Base-by-base conservation (phyloP, 208 protist species). In the Leishmania guyanensis region DNA sequence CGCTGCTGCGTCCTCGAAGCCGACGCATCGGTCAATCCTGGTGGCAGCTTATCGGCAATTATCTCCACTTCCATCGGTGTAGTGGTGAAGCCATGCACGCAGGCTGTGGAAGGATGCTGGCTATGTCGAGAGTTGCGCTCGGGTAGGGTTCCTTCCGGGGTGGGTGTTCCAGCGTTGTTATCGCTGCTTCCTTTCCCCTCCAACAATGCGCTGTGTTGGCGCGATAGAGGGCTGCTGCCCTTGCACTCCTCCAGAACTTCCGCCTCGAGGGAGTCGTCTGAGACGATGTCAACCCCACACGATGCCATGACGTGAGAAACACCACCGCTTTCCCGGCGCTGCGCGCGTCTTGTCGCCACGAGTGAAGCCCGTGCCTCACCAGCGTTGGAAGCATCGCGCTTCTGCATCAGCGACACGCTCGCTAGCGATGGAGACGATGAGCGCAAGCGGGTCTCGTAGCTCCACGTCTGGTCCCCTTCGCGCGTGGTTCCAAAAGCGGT, bases 231-330 rank as follows among this genome's bases (percentile, higher is more conserved):
- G 26, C 12, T 51, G n/a, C 48, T 53, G 64, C 4, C 46, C 39
- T 75, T 56, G n/a, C 0, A 22, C 0, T 81, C 82, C 17, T 85
- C 77, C 39, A 85, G 73, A 43, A 85, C 78, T 77, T 85, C 82
- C 64, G 82, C 77, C 77, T 85, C 82, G 8, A 85, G 60, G 29
- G 82, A 85, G 72, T 82, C 82, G 33, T 85, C 82, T 0, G 82
- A 82, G 43, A 78, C 60, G n/a, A 85, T 66, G 54, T 78, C 64
- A 9, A 76, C 29, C 43, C 60, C 62, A 14, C 46, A 26, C n/a
- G 62, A 50, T 65, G n/a, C n/a, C 16, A 56, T 51, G 4, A 33
- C 22, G 60, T 70, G 75, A 3, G 36, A 70, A 3, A 36, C 53
- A 9, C 43, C 66, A 39, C 54, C 58, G 46, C 75, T 26, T 12